Evolutionary conservation across 2,329 filamentous ascomycete genomes (phyloP).

Genomic region (Colletotrichum lini): DNA sequence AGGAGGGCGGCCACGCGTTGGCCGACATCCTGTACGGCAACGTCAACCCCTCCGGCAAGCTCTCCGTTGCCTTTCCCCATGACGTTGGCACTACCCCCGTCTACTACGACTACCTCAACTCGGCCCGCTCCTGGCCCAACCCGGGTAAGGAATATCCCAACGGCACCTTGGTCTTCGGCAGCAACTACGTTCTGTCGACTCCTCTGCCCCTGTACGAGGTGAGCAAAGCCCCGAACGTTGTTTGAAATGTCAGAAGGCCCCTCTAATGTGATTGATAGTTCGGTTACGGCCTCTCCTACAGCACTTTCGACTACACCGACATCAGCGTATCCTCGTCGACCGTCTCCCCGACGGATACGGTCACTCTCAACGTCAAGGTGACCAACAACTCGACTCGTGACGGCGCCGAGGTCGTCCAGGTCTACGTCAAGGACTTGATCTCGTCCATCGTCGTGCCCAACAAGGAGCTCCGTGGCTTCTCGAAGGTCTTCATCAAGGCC

Average conservation of each 20-base stretch:
- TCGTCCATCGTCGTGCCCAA: conserved; percentile 76
- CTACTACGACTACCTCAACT: conserved; percentile 82
- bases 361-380: conserved; percentile 73
- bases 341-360: conserved; percentile 63
- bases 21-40: conserved; percentile 77
- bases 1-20: conserved; percentile 76
- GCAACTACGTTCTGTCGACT: conserved; percentile 74
- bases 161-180: conserved; percentile 74
- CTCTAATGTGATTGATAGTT: conserved; percentile 59
- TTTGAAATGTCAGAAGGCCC: fast-evolving
- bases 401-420: conserved; percentile 77
- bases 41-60: conserved; percentile 76
- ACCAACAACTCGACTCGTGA: conserved; percentile 71
- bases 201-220: conserved; percentile 71
- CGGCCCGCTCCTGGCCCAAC: conserved; percentile 67
- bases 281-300: conserved; percentile 77
- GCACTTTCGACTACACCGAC: conserved; percentile 72
- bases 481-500: conserved; percentile 73
- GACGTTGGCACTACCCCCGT: conserved; percentile 77
- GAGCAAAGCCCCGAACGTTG: neutral
- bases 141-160: conserved; percentile 69
- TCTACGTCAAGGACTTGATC: conserved; percentile 76
- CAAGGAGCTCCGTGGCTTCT: conserved; percentile 75
- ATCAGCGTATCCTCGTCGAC: conserved; percentile 64
- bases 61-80: conserved; percentile 77